phyloP scores from a whole-genome alignment of 768 basidiomycete species.

The Scleroderma bovista region DNA sequence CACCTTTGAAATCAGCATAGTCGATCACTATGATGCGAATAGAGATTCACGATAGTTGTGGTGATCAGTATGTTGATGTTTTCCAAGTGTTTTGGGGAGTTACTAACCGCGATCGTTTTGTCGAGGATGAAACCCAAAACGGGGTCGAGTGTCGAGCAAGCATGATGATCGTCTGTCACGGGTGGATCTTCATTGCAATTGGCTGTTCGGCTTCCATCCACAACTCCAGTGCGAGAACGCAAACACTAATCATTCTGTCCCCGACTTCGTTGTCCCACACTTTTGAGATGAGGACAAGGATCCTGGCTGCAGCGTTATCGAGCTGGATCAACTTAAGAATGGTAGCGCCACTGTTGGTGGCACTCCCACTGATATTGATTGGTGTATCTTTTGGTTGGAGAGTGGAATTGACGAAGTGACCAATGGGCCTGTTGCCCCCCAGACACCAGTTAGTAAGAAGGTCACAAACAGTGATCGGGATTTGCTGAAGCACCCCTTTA shows the following conservation, averaged over 20 bases:
- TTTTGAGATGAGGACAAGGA: slow-evolving; percentile 98
- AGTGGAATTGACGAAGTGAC: slow-evolving; percentile 98
- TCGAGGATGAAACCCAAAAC: slow-evolving; percentile 89
- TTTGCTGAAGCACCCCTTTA: too few relatives aligned
- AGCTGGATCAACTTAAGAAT: slow-evolving; percentile 98
- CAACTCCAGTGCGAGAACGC: slow-evolving; percentile 87
- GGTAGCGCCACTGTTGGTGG: slow-evolving; percentile 98
- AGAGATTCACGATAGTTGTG: slow-evolving; percentile 97
- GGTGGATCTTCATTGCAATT: slow-evolving; percentile 89
- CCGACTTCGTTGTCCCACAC: slow-evolving; percentile 99
- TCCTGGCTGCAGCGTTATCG: slow-evolving; percentile 98
- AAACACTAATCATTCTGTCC: slow-evolving; percentile 95
- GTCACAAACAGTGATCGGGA: too few relatives aligned
- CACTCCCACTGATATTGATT: slow-evolving; percentile 95
- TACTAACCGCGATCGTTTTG: slow-evolving; percentile 89
- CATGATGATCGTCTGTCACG: too few relatives aligned
- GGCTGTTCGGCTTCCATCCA: slow-evolving; percentile 93
- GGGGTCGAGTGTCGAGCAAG: neutral
- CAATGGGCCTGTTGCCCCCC: too few relatives aligned
- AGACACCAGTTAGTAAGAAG: too few relatives aligned
- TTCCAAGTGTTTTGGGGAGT: slow-evolving; percentile 91
- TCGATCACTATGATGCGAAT: slow-evolving; percentile 92
- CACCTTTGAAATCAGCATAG: slow-evolving; percentile 98
- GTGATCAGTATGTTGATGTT: slow-evolving; percentile 96
- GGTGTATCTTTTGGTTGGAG: too few relatives aligned